Base-by-base conservation (phyloP, 2,329 filamentous ascomycete genomes). In the Cephalotrichum gorgonifer region DNA sequence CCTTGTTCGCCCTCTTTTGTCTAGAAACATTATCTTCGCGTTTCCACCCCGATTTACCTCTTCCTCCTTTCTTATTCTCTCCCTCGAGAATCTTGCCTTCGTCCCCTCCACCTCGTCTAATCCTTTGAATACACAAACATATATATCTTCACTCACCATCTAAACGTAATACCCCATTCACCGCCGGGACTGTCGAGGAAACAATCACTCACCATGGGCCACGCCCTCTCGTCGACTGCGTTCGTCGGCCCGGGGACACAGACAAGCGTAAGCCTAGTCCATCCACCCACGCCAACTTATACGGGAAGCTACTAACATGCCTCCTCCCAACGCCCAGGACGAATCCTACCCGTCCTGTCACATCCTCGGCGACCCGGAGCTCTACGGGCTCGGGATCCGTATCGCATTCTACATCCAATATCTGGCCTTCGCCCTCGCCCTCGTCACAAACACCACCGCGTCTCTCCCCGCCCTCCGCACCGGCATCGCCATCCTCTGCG, bases 261-360 rank as follows among this genome's bases (percentile, higher is more conserved):
- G 4, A 25, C 25, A 26, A n/a, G 42, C 22, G 46, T 48, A 42
- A 31, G 46, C n/a, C 6, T 27, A 15, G 11, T 17, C n/a, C n/a
- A n/a, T n/a, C 9, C n/a, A 27, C 11, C 23, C 33, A 28, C 30
- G 12, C n/a, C 23, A 12, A n/a, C n/a, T 23, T 41, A 7, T n/a
- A 9, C 20, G 25, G 31, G 1, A 4, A n/a, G 11, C 38, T 15
- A 48, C 64, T 58, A 73, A 72, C 20, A 73, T 53, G n/a, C n/a
- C n/a, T n/a, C n/a, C n/a, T n/a, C n/a, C n/a, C n/a, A n/a, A n/a
- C n/a, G 8, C 17, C 11, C 67, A 57, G 48, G 47, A 54, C 57
- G 27, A 60, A 57, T 9, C 54, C 11, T 48, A 43, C 17, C 38
- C 38, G 15, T 38, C 50, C n/a, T 51, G 50, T 31, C 50, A 45